phyloP scores from a whole-genome alignment of 2,329 filamentous ascomycete species.

The Triangularia verruculosa region DNA sequence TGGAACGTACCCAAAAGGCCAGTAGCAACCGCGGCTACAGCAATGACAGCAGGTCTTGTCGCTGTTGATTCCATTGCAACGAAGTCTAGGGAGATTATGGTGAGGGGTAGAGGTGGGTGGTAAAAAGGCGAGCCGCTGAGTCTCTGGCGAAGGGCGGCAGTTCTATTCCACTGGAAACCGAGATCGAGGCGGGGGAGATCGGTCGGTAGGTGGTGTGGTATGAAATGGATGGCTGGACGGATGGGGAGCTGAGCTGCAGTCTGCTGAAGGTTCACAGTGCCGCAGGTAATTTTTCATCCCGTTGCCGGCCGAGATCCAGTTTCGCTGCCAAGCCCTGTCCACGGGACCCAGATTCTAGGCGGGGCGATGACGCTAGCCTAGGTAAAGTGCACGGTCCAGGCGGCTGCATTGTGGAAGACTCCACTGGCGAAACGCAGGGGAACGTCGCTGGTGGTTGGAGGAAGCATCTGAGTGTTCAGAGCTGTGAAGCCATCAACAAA shows the following conservation, averaged over 20 bases:
- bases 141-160: neutral
- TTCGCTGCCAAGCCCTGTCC: slow-evolving; percentile 9
- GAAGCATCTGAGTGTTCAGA: neutral
- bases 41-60: slow-evolving; percentile 52
- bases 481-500: neutral
- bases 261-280: slow-evolving; percentile 5
- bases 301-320: slow-evolving; percentile 20
- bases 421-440: neutral
- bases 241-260: slow-evolving; percentile 3
- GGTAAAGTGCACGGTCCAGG: neutral
- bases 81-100: slow-evolving; percentile 34
- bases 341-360: neutral
- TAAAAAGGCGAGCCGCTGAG: slow-evolving; percentile 1
- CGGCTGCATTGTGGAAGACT: neutral
- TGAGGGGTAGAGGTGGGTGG: slow-evolving; percentile 41
- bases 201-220: too few relatives aligned
- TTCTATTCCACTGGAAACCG: neutral
- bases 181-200: neutral
- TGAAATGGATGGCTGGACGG: neutral
- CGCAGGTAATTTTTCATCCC: slow-evolving; percentile 20
- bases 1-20: slow-evolving; percentile 55
- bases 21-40: slow-evolving; percentile 59
- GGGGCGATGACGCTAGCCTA: slow-evolving; percentile 18
- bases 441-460: neutral
- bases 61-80: slow-evolving; percentile 51